A percentile compares a stretch with the other conserved stretches of the same genome.
Evolutionary conservation across 805 yeast species (phyloP).

Genomic region (Millerozyma miso): DNA sequence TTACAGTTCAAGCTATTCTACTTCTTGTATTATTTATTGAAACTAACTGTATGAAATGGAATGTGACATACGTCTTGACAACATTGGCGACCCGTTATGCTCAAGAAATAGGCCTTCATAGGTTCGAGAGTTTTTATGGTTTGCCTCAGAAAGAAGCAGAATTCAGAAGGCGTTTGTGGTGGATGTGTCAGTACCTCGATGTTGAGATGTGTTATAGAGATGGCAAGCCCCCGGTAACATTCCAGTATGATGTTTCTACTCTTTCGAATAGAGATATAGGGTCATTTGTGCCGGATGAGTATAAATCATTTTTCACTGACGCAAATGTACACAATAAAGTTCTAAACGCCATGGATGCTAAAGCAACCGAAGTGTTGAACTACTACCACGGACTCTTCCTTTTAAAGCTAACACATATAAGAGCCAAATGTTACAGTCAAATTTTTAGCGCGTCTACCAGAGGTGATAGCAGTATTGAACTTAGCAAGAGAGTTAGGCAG

Average conservation of each 20-base stretch:
- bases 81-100: constrained; percentile 32
- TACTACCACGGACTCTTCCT: constrained; percentile 1
- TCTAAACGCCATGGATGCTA: background rate
- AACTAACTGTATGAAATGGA: constrained; percentile 17
- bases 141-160: constrained; percentile 12
- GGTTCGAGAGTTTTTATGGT: constrained; percentile 11
- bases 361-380: background rate
- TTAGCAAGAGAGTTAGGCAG: constrained; percentile 18
- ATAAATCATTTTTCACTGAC: background rate
- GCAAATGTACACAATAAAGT: background rate
- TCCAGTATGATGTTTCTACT: constrained; percentile 16
- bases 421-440: constrained; percentile 25
- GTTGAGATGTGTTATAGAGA: constrained; percentile 24
- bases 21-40: constrained; percentile 39
- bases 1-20: constrained; percentile 47
- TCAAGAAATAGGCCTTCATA: constrained; percentile 27
- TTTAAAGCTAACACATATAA: constrained; percentile 20
- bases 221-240: constrained; percentile 25
- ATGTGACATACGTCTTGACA: constrained; percentile 25
- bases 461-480: constrained; percentile 13
- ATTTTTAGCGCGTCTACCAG: constrained; percentile 30
- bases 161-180: constrained; percentile 22
- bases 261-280: constrained; percentile 11
- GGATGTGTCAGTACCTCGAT: constrained; percentile 26
- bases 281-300: constrained; percentile 7